phyloP scores from a whole-genome alignment of 1,284 basidiomycete genomes.

The Testicularia cyperi region DNA sequence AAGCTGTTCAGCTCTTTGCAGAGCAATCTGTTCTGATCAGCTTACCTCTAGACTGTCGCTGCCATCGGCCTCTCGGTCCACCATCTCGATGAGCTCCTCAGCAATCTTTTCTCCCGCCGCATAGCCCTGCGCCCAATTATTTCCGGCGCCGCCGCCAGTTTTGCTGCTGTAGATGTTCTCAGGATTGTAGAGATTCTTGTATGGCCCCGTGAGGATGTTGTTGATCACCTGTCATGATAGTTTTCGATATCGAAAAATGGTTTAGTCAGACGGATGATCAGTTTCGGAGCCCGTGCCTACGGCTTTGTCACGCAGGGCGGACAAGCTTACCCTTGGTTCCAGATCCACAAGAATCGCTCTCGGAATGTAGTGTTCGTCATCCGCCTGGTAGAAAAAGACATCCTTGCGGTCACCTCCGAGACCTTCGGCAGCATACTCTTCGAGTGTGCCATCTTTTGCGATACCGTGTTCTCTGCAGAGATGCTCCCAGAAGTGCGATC shows the following conservation, averaged over 20 bases:
- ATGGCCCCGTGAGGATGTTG: slow-evolving; percentile 87
- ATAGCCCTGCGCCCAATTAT: slow-evolving; percentile 96
- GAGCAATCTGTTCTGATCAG: neutral
- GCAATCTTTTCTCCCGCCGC: slow-evolving; percentile 82
- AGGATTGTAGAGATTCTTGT: slow-evolving; percentile 92
- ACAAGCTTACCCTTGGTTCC: slow-evolving; percentile 92
- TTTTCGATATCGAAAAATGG: too few relatives aligned
- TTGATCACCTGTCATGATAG: slow-evolving; percentile 78
- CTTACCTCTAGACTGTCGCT: slow-evolving; percentile 92
- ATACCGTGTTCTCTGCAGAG: slow-evolving; percentile 59
- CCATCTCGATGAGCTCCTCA: slow-evolving; percentile 98
- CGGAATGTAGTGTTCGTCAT: slow-evolving; percentile 99
- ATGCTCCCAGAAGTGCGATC: slow-evolving; percentile 60
- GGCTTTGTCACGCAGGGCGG: too few relatives aligned
- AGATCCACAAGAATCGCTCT: slow-evolving; percentile 93
- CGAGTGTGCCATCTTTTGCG: slow-evolving; percentile 55
- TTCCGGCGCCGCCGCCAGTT: slow-evolving; percentile 95
- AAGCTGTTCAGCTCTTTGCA: too few relatives aligned
- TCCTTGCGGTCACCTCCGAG: slow-evolving; percentile 79
- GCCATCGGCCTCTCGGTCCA: slow-evolving; percentile 96
- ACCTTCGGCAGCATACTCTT: slow-evolving; percentile 54
- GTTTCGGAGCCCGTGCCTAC: too few relatives aligned
- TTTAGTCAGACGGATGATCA: too few relatives aligned
- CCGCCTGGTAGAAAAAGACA: slow-evolving; percentile 99
- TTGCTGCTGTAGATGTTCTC: slow-evolving; percentile 96